A percentile compares a stretch with the other conserved stretches of the same genome.
These are phyloP conservation scores for Alternaria postmessia DNA, from an alignment of 2,329 filamentous ascomycete genomes.

Conservation along the genomic window DNA sequence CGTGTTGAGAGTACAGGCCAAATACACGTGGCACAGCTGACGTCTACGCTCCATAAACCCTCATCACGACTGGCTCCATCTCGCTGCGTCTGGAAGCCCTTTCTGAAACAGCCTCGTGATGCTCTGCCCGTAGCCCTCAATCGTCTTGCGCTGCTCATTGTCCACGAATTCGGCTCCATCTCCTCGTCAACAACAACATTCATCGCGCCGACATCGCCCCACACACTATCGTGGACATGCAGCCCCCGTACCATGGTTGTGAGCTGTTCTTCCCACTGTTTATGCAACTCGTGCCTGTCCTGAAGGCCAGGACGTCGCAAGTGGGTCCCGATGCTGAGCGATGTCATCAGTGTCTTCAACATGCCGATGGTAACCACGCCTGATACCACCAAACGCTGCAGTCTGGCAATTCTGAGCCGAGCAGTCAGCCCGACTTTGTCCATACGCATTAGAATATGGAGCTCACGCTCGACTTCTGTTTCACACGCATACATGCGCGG, in stretches of 20 bases:
- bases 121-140: constrained; percentile 36
- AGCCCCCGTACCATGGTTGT: constrained; percentile 16
- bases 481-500: constrained; percentile 1
- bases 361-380: constrained; percentile 11
- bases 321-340: constrained; percentile 3
- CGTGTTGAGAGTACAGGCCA: background rate
- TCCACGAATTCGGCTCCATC: constrained; percentile 17
- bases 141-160: constrained; percentile 19
- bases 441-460: constrained; percentile 3
- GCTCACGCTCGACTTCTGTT: constrained; percentile 15
- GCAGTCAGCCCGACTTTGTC: constrained; percentile 3
- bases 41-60: background rate
- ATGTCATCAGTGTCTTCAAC: constrained; percentile 9
- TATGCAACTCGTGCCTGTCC: constrained; percentile 4
- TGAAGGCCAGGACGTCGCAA: constrained; percentile 5
- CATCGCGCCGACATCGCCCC: constrained; percentile 28
- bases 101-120: constrained; percentile 7
- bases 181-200: constrained; percentile 50
- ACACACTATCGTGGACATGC: constrained; percentile 26
- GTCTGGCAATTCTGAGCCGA: constrained; percentile 7
- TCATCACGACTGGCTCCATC: background rate
- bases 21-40: background rate
- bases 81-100: constrained; percentile 5
- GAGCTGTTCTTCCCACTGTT: constrained; percentile 13
- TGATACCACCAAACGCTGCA: constrained; percentile 9